Evolutionary conservation across 2,329 filamentous ascomycete species (phyloP).

Genomic region (Arthrobotrys conoides): DNA sequence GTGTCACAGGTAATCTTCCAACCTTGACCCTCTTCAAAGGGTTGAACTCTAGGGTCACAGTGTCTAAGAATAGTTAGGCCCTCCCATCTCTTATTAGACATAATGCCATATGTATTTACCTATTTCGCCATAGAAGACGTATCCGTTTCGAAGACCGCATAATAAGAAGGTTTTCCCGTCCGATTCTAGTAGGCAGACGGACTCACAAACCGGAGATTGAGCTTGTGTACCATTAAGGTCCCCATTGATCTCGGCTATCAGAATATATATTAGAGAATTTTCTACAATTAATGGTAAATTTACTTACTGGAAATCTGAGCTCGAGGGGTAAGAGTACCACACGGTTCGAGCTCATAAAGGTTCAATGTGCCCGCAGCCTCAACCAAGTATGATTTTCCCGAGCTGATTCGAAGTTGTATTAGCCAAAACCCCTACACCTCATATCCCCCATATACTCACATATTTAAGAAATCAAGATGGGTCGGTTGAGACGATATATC

Average conservation of each 20-base stretch:
- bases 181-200: conserved; percentile 59
- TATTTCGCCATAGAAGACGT: conserved; percentile 65
- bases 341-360: conserved; percentile 26
- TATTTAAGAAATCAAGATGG: conserved; percentile 39
- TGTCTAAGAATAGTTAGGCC: conserved; percentile 10
- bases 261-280: conserved; percentile 39
- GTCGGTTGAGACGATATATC: conserved; percentile 42
- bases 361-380: conserved; percentile 35
- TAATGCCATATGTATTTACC: conserved; percentile 19
- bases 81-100: neutral
- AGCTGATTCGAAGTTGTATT: conserved; percentile 33
- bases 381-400: conserved; percentile 8
- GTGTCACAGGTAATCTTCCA: conserved; percentile 42
- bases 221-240: conserved; percentile 34
- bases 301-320: conserved; percentile 59
- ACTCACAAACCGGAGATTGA: conserved; percentile 62
- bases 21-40: conserved; percentile 27
- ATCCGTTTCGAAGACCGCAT: conserved; percentile 69
- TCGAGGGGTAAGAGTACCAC: neutral
- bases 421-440: neutral
- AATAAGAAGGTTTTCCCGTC: conserved; percentile 65
- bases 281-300: neutral
- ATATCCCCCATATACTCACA: conserved; percentile 16
- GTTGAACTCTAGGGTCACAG: conserved; percentile 23
- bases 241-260: conserved; percentile 42